These are phyloP conservation scores for Cystobasidium slooffiae DNA, from an alignment of 1,284 basidiomycete species.

Conservation along the genomic window DNA sequence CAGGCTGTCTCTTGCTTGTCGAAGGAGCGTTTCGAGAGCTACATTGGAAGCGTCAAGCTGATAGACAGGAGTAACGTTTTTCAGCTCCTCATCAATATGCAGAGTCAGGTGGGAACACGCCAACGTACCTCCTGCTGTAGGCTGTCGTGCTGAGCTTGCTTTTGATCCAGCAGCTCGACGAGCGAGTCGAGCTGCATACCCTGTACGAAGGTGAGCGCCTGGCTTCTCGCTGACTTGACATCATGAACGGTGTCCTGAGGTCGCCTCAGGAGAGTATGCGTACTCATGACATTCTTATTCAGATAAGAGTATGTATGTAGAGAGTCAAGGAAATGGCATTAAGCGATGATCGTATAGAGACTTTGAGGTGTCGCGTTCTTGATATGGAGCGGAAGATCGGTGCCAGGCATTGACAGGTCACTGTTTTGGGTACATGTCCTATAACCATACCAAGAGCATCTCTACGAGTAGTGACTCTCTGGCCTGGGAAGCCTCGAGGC, in stretches of 20 bases:
- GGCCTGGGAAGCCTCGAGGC: too few relatives aligned
- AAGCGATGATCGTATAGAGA: too few relatives aligned
- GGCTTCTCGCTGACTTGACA: neutral
- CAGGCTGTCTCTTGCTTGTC: slow-evolving; percentile 11
- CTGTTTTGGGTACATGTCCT: too few relatives aligned
- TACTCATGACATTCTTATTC: slow-evolving; percentile 9
- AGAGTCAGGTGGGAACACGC: neutral
- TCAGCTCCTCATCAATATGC: neutral
- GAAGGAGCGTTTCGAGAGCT: slow-evolving; percentile 20
- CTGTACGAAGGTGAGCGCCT: slow-evolving; percentile 26
- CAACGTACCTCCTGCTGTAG: slow-evolving; percentile 27
- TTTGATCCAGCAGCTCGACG: slow-evolving; percentile 20
- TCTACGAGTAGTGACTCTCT: too few relatives aligned
- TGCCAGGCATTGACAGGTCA: too few relatives aligned
- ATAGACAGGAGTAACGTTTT: too few relatives aligned
- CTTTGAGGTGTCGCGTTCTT: too few relatives aligned
- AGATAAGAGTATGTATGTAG: neutral
- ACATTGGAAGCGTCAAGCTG: slow-evolving; percentile 23
- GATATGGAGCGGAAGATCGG: too few relatives aligned
- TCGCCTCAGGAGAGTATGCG: neutral
- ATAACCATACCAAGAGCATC: too few relatives aligned
- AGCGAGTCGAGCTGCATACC: slow-evolving; percentile 27
- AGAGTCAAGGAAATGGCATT: neutral
- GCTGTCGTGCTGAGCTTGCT: slow-evolving; percentile 24
- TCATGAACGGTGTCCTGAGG: slow-evolving; percentile 11